Percentiles rank a stretch among this genome's conserved stretches.
These are phyloP conservation scores for Pseudocercospora macadamiae DNA, from an alignment of 2,329 filamentous ascomycete species.

Conservation along the genomic window DNA sequence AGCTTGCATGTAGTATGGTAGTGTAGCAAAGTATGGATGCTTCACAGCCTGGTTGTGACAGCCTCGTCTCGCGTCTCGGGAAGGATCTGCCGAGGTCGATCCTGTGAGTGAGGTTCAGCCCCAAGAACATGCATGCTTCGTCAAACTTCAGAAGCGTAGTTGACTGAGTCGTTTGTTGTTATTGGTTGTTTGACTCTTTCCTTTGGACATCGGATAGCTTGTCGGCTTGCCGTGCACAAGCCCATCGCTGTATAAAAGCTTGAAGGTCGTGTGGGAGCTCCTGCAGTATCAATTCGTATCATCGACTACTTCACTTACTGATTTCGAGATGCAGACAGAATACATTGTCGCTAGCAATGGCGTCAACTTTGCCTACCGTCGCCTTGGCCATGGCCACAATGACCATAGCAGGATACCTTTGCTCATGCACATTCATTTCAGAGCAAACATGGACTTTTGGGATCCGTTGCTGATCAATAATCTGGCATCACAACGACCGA, in stretches of 20 bases:
- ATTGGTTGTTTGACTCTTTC: too few relatives aligned
- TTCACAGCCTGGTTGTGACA: not conserved
- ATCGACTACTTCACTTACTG: too few relatives aligned
- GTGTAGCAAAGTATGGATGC: not conserved
- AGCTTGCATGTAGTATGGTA: not conserved
- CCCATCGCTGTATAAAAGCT: too few relatives aligned
- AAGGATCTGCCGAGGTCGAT: not conserved
- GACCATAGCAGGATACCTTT: not conserved
- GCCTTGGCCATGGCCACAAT: not conserved
- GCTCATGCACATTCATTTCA: conserved; percentile 19
- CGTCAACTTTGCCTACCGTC: conserved; percentile 15
- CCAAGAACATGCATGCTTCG: not conserved
- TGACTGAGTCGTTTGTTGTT: too few relatives aligned
- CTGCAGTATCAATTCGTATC: too few relatives aligned
- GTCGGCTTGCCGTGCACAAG: too few relatives aligned
- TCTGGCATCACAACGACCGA: conserved; percentile 46
- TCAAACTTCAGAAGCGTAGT: too few relatives aligned
- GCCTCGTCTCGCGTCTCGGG: not conserved
- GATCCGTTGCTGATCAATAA: conserved; percentile 45
- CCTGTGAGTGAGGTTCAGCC: not conserved
- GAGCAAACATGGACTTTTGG: conserved; percentile 21
- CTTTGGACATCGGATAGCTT: too few relatives aligned
- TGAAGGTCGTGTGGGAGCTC: too few relatives aligned
- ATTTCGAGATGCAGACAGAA: too few relatives aligned
- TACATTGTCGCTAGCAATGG: conserved; percentile 10